Percentiles rank a stretch among this genome's conserved stretches.
Conservation (phyloP, 768 basidiomycete genomes). For the Lyophyllum decastes region DNA sequence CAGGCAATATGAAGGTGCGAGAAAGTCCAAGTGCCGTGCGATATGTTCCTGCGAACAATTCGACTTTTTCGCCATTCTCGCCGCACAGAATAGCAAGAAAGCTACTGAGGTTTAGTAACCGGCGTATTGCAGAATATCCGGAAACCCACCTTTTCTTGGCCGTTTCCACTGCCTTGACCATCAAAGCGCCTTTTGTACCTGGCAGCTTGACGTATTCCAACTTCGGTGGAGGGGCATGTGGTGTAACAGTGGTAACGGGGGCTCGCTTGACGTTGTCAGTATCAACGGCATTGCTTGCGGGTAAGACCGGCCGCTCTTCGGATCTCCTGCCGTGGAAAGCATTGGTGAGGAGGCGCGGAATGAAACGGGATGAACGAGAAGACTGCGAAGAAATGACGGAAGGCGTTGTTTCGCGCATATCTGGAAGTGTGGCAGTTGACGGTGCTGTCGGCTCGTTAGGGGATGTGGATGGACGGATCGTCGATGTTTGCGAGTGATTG, state of each 20-base stretch:
- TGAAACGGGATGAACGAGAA: conserved; percentile 59
- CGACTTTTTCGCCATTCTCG: conserved; percentile 90
- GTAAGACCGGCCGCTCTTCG: conserved; percentile 50
- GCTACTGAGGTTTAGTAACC: conserved; percentile 39
- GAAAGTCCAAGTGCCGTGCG: conserved; percentile 87
- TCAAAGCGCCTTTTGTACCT: conserved; percentile 81
- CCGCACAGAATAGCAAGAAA: conserved; percentile 93
- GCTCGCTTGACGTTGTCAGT: conserved; percentile 38
- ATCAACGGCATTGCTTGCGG: conserved; percentile 38
- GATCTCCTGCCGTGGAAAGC: conserved; percentile 61
- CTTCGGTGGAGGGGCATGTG: conserved; percentile 74
- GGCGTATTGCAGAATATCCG: neutral
- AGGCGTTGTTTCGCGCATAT: conserved; percentile 22
- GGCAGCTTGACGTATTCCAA: conserved; percentile 92
- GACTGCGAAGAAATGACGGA: conserved; percentile 32
- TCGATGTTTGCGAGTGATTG: conserved; percentile 30
- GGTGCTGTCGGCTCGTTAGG: conserved; percentile 21
- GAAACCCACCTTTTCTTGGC: conserved; percentile 74
- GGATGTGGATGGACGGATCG: conserved; percentile 26
- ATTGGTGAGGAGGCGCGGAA: conserved; percentile 70
- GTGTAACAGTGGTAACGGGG: conserved; percentile 31
- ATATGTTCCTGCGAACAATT: conserved; percentile 90
- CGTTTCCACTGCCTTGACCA: conserved; percentile 89
- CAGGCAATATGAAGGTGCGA: conserved; percentile 91
- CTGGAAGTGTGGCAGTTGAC: conserved; percentile 22